Evolutionary conservation across 2,329 filamentous ascomycete genomes (phyloP).

Genomic region (Trichoderma cornu-damae): DNA sequence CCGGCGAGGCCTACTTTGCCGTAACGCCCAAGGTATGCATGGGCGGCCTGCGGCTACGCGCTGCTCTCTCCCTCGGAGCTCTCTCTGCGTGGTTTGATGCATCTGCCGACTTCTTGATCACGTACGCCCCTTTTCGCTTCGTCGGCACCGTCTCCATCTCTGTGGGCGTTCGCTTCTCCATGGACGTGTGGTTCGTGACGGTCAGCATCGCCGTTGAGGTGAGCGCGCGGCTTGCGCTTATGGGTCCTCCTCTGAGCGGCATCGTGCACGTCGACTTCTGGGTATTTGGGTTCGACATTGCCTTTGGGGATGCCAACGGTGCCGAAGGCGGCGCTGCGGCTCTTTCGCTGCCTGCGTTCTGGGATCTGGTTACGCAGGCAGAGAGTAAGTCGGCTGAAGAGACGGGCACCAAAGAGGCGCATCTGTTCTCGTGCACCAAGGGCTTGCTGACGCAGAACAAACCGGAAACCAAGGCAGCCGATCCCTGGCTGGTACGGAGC

Average conservation of each 20-base stretch:
- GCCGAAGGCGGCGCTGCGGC: no score
- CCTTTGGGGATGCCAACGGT: no score
- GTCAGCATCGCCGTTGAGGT: constrained; percentile 23
- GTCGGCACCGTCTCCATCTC: constrained; percentile 24
- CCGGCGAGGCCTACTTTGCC: not conserved
- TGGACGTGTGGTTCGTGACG: constrained; percentile 28
- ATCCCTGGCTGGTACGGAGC: no score
- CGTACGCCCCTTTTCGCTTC: constrained; percentile 38
- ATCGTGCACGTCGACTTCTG: constrained; percentile 26
- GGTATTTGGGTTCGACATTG: constrained; percentile 26
- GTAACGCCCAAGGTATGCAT: not conserved
- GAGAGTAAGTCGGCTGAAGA: no score
- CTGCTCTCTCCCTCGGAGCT: not conserved
- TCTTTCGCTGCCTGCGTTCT: no score
- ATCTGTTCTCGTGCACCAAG: no score
- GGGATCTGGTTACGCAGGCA: no score
- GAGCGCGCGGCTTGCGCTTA: constrained; percentile 20
- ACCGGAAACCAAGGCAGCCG: no score
- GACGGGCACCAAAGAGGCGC: no score
- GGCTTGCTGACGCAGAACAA: no score
- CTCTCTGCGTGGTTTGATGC: constrained; percentile 39
- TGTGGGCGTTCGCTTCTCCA: constrained; percentile 27
- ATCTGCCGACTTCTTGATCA: constrained; percentile 38
- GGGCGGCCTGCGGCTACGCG: not conserved
- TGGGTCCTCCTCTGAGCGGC: constrained; percentile 24